These are phyloP conservation scores for Dioscorea cayenensis DNA, from an alignment of 116 monocot species.

Conservation along the genomic window DNA sequence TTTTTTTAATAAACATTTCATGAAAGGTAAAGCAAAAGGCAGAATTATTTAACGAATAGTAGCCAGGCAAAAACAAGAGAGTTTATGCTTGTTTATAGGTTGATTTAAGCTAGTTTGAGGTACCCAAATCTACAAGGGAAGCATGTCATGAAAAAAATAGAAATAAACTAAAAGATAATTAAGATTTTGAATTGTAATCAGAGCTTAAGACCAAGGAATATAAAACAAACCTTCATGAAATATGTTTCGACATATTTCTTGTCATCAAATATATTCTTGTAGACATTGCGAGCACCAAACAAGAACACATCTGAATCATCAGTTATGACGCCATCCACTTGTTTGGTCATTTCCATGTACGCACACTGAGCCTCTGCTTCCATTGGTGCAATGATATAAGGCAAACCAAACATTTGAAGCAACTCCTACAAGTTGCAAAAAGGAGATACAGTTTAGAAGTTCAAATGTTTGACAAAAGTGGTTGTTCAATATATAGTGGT, in stretches of 20 bases:
- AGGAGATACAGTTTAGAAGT: not conserved
- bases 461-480: not conserved
- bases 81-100: too few relatives aligned
- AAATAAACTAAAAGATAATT: too few relatives aligned
- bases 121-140: too few relatives aligned
- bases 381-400: constrained; percentile 98
- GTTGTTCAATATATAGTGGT: not conserved
- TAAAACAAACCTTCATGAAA: constrained; percentile 75
- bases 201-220: not conserved
- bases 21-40: not conserved
- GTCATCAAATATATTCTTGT: constrained; percentile 99
- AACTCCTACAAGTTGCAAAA: constrained; percentile 54
- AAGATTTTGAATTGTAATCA: too few relatives aligned
- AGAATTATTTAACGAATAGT: too few relatives aligned
- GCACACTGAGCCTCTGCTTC: constrained; percentile 99
- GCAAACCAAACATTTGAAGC: constrained; percentile 99
- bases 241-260: constrained; percentile 98
- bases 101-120: too few relatives aligned
- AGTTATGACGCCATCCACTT: constrained; percentile 97
- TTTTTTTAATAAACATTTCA: not conserved
- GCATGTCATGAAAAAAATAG: too few relatives aligned
- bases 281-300: constrained; percentile 86
- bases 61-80: too few relatives aligned
- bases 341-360: constrained; percentile 74
- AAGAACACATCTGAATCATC: constrained; percentile 98